Conservation (phyloP, 768 basidiomycete genomes). For the Auricularia sp. region DNA sequence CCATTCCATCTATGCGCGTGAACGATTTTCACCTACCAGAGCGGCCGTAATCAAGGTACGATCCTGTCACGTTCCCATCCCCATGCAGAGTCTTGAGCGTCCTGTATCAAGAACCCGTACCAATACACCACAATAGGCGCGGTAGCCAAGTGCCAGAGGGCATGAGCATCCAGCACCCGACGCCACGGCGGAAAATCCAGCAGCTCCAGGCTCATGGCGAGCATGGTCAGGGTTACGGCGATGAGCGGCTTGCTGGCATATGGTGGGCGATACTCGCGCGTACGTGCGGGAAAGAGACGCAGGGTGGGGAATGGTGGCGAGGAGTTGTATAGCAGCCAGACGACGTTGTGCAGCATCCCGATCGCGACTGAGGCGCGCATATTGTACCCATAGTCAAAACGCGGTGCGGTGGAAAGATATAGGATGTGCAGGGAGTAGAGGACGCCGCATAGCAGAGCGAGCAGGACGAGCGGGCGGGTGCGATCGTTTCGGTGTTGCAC, state of each 20-base stretch:
- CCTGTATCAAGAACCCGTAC: conserved; percentile 67
- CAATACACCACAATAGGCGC: conserved; percentile 66
- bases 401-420: conserved; percentile 65
- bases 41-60: too few species aligned
- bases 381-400: conserved; percentile 93
- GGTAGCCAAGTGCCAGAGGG: conserved; percentile 87
- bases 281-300: conserved; percentile 43
- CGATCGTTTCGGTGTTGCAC: conserved; percentile 13
- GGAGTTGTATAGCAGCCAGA: conserved; percentile 62
- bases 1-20: too few species aligned
- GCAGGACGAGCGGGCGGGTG: conserved; percentile 13
- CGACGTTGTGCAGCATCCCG: conserved; percentile 65
- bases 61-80: too few species aligned
- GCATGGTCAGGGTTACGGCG: conserved; percentile 44
- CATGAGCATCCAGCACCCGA: conserved; percentile 80
- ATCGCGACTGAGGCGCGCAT: conserved; percentile 71
- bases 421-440: conserved; percentile 61
- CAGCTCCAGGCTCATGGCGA: conserved; percentile 74
- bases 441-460: conserved; percentile 32
- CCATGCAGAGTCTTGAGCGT: too few species aligned
- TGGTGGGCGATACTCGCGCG: conserved; percentile 40
- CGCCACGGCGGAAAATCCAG: conserved; percentile 81
- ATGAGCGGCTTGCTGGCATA: conserved; percentile 40
- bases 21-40: too few species aligned
- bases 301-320: conserved; percentile 29